Evolutionary conservation across 2,329 filamentous ascomycete species (phyloP).

Genomic region (Sordariomycetes sp.): DNA sequence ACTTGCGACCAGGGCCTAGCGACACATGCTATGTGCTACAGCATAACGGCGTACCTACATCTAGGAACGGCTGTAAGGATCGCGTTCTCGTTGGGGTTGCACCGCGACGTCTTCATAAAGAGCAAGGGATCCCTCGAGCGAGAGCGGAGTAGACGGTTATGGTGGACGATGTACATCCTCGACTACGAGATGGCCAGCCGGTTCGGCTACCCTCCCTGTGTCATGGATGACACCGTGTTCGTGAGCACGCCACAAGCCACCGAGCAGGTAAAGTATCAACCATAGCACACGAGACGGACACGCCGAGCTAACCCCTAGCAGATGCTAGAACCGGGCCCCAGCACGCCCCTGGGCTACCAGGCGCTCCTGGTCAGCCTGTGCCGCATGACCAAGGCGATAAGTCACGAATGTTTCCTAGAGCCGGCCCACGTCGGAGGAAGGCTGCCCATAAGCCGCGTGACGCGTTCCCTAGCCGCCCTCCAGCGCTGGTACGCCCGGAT

Average conservation of each 20-base stretch:
- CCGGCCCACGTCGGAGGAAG: background rate
- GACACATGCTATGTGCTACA: background rate
- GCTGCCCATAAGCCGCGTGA: slow-evolving; percentile 1
- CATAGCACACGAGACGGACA: background rate
- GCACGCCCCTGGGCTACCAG: slow-evolving; percentile 1
- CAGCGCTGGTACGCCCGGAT: background rate
- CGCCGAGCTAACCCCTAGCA: background rate
- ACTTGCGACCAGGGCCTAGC: background rate
- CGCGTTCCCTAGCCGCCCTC: background rate
- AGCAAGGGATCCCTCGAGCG: slow-evolving; percentile 2
- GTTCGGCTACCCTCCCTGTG: slow-evolving; percentile 1
- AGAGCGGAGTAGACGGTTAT: slow-evolving; percentile 1
- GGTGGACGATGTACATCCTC: slow-evolving; percentile 1
- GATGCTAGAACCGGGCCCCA: background rate
- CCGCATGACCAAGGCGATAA: background rate
- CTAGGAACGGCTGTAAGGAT: background rate
- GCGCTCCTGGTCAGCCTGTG: background rate
- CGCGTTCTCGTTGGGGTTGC: background rate
- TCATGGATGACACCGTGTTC: slow-evolving; percentile 3
- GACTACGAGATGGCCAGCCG: slow-evolving; percentile 3
- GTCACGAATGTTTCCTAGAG: slow-evolving; percentile 1
- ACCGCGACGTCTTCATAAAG: slow-evolving; percentile 1
- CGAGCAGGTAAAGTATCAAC: background rate
- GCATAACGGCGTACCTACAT: background rate
- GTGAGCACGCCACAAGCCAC: background rate